Evolutionary conservation across 345 rosid species (phyloP).

Genomic region (Diplotaxis tenuifolia): DNA sequence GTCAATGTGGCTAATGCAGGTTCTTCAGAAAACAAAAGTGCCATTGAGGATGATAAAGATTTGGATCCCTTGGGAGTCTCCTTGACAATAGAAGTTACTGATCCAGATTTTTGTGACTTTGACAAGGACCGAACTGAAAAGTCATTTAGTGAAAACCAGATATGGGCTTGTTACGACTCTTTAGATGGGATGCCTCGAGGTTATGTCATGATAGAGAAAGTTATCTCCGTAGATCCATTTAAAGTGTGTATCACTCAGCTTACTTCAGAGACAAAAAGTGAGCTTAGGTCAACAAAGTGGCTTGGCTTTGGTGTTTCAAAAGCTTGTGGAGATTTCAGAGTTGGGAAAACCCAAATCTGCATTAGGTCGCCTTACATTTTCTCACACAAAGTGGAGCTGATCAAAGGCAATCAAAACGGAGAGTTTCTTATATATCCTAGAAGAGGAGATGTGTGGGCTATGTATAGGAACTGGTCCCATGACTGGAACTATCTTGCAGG

Average conservation of each 20-base stretch:
- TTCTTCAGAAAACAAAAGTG: conserved; percentile 20
- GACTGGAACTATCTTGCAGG: conserved; percentile 60
- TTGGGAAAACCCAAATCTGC: conserved; percentile 44
- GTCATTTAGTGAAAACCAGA: conserved; percentile 50
- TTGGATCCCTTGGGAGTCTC: conserved; percentile 37
- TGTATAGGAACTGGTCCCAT: conserved; percentile 63
- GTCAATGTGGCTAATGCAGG: conserved; percentile 20
- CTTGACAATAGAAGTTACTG: conserved; percentile 51
- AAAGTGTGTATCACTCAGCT: conserved; percentile 58
- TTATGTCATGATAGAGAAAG: conserved; percentile 55
- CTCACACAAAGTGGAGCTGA: conserved; percentile 57
- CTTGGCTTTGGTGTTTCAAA: conserved; percentile 61
- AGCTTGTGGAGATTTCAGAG: conserved; percentile 63
- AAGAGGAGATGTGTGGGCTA: conserved; percentile 70
- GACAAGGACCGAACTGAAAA: conserved; percentile 59
- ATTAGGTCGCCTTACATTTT: conserved; percentile 50
- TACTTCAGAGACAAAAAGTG: conserved; percentile 48
- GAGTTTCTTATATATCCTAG: conserved; percentile 54
- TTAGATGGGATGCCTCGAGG: conserved; percentile 74
- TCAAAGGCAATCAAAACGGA: conserved; percentile 44
- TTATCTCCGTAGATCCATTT: conserved; percentile 58
- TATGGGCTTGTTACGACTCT: conserved; percentile 75
- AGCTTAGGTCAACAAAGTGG: conserved; percentile 57
- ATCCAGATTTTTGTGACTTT: conserved; percentile 70
- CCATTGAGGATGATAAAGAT: conserved; percentile 26